Evolutionary conservation across 805 yeast species (phyloP), one percentile per base, ranked within the genome.

Genomic region (Wickerhamiella dianesei): DNA sequence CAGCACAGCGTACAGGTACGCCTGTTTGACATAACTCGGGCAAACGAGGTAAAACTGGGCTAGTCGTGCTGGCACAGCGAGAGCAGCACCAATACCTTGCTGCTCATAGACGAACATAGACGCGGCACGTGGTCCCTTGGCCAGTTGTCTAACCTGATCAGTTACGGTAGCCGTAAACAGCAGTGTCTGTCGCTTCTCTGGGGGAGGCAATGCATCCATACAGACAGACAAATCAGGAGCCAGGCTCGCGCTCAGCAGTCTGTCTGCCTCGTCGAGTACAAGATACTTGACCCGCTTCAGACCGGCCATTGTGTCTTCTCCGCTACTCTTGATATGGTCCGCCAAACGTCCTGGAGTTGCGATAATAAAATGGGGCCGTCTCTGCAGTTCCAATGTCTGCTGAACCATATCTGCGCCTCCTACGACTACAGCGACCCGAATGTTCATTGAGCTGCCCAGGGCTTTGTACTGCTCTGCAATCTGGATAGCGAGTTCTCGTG

Each of bases 301-400:
- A 0, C 96, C 95, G 36, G 76, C 70, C 0, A 82, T 70, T 3
- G 94, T 83, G 51, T 92, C 96, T 48, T 82, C 94, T 16, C 96
- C 96, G 60, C 92, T 82, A 57, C 79, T 76, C 51, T 80, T 64
- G 17, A 92, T 79, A 64, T 89, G 96, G 61, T 86, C 95, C 0
- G 97, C 97, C 50, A 92, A 67, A 59, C 98, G 72, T 14, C 98
- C 98, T 0, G 98, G 98, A 0, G 98, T 92, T 1, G 98, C 98
- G 52, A 92, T 81, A 21, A 92, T 86, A 56, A 92, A 82, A 66
- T 92, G 97, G 0, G 98, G 98, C 56, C 79, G 77, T 44, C 73
- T 75, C 60, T 84, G 89, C 36, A 92, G 70, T 56, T 78, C 80
- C 22, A 88, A 65, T 1, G 95, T 82, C 64, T 92, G 98, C 37